Percentiles rank a stretch among this genome's conserved stretches.
Conservation (phyloP, 495 filamentous ascomycete species). For the Daldinia childiae region DNA sequence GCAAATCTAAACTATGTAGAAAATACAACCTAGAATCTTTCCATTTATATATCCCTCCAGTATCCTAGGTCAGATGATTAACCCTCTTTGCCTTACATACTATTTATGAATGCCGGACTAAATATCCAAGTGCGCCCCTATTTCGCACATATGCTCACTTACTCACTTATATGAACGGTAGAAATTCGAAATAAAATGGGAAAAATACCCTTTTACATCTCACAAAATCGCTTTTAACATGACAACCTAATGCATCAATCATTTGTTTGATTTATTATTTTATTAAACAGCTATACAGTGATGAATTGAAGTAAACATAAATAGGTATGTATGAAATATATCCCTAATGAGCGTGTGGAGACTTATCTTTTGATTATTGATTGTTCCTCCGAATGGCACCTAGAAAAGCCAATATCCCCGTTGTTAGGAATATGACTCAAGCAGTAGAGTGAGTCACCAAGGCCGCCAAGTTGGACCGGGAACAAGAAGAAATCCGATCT, state of each 20-base stretch:
- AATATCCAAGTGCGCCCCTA: neutral
- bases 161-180: neutral
- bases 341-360: neutral
- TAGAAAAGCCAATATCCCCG: neutral
- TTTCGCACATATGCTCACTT: neutral
- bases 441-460: neutral
- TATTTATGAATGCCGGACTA: neutral
- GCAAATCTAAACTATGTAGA: neutral
- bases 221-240: neutral
- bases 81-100: neutral
- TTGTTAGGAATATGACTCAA: neutral
- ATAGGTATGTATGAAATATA: neutral
- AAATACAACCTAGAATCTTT: neutral
- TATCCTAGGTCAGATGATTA: neutral
- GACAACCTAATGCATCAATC: neutral
- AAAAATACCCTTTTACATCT: neutral
- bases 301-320: neutral
- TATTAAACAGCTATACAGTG: neutral
- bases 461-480: neutral
- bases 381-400: neutral
- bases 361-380: neutral
- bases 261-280: neutral
- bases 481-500: neutral
- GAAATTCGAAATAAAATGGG: neutral
- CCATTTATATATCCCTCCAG: neutral